Evolutionary conservation across 768 basidiomycete genomes (phyloP).

Genomic region (Mycena capillaripes): DNA sequence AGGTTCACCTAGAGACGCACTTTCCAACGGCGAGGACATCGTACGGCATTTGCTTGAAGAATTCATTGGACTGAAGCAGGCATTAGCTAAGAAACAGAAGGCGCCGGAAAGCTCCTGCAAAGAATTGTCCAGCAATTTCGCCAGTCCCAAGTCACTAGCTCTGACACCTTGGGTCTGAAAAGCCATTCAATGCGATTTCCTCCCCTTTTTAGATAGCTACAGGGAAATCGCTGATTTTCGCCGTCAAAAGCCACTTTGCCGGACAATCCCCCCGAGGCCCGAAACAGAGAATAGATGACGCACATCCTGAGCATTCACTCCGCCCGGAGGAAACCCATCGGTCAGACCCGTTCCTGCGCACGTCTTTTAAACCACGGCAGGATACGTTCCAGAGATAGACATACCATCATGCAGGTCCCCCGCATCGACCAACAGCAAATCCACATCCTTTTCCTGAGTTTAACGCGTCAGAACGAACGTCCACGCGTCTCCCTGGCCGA

Average conservation of each 20-base stretch:
- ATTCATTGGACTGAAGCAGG: constrained; percentile 74
- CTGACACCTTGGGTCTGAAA: no score
- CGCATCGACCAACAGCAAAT: constrained; percentile 86
- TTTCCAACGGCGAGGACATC: constrained; percentile 91
- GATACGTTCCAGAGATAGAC: background rate
- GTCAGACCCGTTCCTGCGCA: constrained; percentile 78
- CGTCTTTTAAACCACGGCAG: background rate
- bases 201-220: no score
- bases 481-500: background rate
- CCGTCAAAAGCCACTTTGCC: no score
- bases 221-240: no score
- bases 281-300: constrained; percentile 32
- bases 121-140: no score
- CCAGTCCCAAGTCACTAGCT: no score
- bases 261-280: no score
- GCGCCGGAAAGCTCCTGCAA: no score
- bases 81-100: background rate
- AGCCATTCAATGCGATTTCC: no score
- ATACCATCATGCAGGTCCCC: constrained; percentile 83
- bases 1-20: constrained; percentile 52
- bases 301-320: constrained; percentile 81
- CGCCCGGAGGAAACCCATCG: constrained; percentile 80
- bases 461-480: background rate
- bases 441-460: constrained; percentile 74
- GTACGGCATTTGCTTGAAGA: constrained; percentile 81